Evolutionary conservation across 2,329 filamentous ascomycete species (phyloP).

Genomic region (Coleophoma crateriformis): DNA sequence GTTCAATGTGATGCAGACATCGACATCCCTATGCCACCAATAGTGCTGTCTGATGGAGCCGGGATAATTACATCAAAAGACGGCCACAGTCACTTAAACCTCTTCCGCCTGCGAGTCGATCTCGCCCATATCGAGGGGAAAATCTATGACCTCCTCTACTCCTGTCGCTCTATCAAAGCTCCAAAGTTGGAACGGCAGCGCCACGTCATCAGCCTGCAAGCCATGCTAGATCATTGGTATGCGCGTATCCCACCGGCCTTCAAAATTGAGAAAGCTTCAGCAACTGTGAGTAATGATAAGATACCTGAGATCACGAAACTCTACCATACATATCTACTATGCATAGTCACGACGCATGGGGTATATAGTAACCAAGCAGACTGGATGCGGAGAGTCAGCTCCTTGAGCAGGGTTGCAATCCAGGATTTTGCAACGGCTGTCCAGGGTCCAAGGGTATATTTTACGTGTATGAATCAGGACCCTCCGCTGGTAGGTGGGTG

Average conservation of each 20-base stretch:
- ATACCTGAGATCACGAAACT: background rate
- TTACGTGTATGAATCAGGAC: background rate
- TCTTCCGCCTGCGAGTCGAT: background rate
- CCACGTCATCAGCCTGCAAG: background rate
- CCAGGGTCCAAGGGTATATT: background rate
- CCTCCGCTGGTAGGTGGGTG: background rate
- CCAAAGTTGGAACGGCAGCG: background rate
- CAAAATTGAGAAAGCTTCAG: background rate
- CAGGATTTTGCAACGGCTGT: background rate
- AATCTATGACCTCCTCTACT: background rate
- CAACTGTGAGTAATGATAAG: background rate
- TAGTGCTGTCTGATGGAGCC: background rate
- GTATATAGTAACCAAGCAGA: background rate
- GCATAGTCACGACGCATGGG: background rate
- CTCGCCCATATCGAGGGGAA: background rate
- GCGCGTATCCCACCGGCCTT: background rate
- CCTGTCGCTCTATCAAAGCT: background rate
- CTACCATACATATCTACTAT: background rate
- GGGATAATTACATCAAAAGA: background rate
- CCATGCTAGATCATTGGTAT: background rate
- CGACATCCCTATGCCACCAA: background rate
- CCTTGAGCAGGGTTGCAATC: background rate
- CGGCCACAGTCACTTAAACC: background rate
- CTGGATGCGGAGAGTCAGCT: background rate
- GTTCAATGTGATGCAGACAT: background rate